phyloP scores from a whole-genome alignment of 257 asterid species.

The Fraxinus pennsylvanica region DNA sequence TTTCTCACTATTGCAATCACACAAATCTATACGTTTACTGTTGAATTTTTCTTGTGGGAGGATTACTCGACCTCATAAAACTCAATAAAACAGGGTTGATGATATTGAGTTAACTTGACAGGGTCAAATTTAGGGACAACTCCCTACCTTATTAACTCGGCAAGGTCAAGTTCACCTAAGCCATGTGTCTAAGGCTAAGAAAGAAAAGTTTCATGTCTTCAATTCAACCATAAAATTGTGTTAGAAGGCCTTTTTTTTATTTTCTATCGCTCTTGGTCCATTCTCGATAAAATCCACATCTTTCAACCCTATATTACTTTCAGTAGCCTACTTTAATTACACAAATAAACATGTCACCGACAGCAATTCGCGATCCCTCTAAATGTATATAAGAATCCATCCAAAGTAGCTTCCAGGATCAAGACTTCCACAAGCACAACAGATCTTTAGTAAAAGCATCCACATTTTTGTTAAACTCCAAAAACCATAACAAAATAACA shows the following conservation, averaged over 20 bases:
- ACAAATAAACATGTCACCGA: background rate
- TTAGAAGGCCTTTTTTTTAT: background rate
- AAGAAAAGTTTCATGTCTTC: background rate
- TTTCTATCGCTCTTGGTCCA: background rate
- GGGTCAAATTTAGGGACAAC: background rate
- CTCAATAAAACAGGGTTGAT: no score
- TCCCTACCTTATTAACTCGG: background rate
- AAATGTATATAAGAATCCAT: background rate
- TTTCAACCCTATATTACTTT: background rate
- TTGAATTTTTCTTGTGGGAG: background rate
- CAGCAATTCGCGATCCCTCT: background rate
- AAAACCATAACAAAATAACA: background rate
- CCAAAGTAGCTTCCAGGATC: background rate
- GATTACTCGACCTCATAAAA: background rate
- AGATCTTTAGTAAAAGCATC: background rate
- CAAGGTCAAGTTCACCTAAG: background rate
- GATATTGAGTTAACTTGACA: background rate
- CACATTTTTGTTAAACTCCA: background rate
- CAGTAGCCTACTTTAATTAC: background rate
- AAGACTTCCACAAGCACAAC: background rate
- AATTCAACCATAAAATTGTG: background rate
- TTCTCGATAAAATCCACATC: background rate
- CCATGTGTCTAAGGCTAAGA: background rate
- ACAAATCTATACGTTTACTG: background rate
- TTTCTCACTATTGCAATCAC: background rate